Conservation (phyloP, 805 yeast species). For the Clavispora carvajalis region DNA sequence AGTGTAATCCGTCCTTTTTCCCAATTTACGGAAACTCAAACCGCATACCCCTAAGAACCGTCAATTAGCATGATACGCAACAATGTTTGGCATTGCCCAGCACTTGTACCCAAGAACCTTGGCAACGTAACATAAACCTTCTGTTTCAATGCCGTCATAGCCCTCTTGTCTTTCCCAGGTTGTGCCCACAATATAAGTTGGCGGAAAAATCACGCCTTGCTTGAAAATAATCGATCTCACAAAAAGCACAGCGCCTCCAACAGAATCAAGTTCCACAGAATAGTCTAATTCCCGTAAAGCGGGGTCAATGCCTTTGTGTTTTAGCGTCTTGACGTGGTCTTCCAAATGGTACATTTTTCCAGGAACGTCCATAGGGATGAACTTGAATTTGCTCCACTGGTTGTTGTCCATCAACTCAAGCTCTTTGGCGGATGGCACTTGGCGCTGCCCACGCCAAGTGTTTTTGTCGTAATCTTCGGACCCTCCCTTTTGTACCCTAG, state of each 20-base stretch:
- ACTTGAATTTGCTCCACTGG: conserved; percentile 26
- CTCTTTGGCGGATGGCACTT: conserved; percentile 20
- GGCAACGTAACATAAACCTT: conserved; percentile 47
- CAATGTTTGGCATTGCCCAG: conserved; percentile 45
- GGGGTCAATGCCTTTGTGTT: neutral
- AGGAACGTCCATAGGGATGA: conserved; percentile 28
- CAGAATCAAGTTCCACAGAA: conserved; percentile 37
- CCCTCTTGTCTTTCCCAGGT: conserved; percentile 45
- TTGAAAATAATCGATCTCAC: conserved; percentile 38
- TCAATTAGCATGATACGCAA: conserved; percentile 30
- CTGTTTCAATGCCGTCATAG: conserved; percentile 51
- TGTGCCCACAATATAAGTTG: conserved; percentile 41
- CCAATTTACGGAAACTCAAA: too few relatives aligned
- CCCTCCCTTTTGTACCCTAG: conserved; percentile 25
- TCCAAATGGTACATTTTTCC: conserved; percentile 26
- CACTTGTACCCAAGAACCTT: conserved; percentile 40
- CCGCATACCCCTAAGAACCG: too few relatives aligned
- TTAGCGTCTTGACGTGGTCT: conserved; percentile 10
- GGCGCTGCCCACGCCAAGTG: conserved; percentile 37
- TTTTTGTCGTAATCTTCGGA: conserved; percentile 33
- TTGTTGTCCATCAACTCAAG: conserved; percentile 10
- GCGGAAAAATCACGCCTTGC: conserved; percentile 44
- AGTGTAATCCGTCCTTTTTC: too few relatives aligned
- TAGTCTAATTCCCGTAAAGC: conserved; percentile 7
- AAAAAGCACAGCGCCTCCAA: conserved; percentile 48